Evolutionary conservation across 352 stramenopile genomes (phyloP).

Genomic region (Stramenopiles sp.): DNA sequence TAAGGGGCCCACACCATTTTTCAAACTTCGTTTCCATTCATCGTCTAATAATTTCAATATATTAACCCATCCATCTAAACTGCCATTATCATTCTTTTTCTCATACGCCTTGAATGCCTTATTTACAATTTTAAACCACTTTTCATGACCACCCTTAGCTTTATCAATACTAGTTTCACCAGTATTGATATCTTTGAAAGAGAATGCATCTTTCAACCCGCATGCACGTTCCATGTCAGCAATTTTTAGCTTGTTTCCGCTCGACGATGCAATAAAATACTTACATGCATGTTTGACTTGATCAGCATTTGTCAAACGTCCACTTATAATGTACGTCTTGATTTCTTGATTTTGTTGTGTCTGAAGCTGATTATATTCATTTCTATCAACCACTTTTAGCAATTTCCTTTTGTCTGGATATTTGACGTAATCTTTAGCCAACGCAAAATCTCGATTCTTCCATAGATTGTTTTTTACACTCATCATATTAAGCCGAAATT

Average conservation of each 20-base stretch:
- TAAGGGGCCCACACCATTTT: background rate
- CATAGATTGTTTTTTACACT: background rate
- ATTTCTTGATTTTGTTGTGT: background rate
- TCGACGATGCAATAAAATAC: background rate
- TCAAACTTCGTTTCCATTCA: background rate
- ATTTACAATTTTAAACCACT: background rate
- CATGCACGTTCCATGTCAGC: background rate
- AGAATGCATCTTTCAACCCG: background rate
- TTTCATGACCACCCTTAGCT: background rate
- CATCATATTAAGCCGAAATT: background rate
- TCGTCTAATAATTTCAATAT: background rate
- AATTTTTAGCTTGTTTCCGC: background rate
- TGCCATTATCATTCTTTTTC: background rate
- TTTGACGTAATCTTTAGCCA: background rate
- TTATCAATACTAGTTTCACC: background rate
- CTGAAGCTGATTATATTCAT: background rate
- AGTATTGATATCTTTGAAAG: background rate
- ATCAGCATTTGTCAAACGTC: background rate
- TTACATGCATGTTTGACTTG: background rate
- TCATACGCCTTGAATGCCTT: background rate
- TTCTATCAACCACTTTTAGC: background rate
- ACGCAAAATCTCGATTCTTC: background rate
- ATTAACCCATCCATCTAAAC: background rate
- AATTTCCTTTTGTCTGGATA: background rate
- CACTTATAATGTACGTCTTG: background rate